Percentiles rank a stretch among this genome's conserved stretches.
Evolutionary conservation across 176 grass and related monocot species (phyloP).

Genomic region (Triticum aestivum): DNA sequence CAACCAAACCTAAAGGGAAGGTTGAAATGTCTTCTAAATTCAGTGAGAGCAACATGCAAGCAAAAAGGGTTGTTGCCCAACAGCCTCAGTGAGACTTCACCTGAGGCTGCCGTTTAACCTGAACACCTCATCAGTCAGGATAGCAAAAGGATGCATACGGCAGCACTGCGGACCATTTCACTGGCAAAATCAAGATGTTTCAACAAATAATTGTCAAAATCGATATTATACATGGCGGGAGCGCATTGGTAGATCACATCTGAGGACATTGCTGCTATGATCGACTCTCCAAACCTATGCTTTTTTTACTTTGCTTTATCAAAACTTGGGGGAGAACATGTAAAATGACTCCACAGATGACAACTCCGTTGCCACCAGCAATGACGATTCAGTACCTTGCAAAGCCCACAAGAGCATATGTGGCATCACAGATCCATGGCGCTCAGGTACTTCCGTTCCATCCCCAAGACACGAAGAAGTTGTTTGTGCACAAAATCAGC

Average conservation of each 20-base stretch:
- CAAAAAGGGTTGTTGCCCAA: conserved; percentile 17
- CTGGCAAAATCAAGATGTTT: conserved; percentile 8
- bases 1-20: conserved; percentile 28
- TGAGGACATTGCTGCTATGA: conserved; percentile 21
- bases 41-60: not conserved
- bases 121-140: not conserved
- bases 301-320: conserved; percentile 32
- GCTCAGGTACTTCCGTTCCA: conserved; percentile 12
- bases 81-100: conserved; percentile 9
- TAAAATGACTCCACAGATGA: not conserved
- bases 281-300: conserved; percentile 27
- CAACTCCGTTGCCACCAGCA: not conserved
- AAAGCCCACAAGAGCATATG: not conserved
- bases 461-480: conserved; percentile 22
- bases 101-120: not conserved
- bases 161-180: not conserved
- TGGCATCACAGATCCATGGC: not conserved
- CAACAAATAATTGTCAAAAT: conserved; percentile 39
- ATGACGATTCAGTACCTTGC: conserved; percentile 9
- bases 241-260: conserved; percentile 10
- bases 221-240: conserved; percentile 32
- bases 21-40: not conserved
- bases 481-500: conserved; percentile 17
- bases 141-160: not conserved
- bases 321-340: conserved; percentile 32